Percentiles rank a stretch among this genome's conserved stretches.
phyloP scores from a whole-genome alignment of 345 rosid species.

The Gossypium australe region DNA sequence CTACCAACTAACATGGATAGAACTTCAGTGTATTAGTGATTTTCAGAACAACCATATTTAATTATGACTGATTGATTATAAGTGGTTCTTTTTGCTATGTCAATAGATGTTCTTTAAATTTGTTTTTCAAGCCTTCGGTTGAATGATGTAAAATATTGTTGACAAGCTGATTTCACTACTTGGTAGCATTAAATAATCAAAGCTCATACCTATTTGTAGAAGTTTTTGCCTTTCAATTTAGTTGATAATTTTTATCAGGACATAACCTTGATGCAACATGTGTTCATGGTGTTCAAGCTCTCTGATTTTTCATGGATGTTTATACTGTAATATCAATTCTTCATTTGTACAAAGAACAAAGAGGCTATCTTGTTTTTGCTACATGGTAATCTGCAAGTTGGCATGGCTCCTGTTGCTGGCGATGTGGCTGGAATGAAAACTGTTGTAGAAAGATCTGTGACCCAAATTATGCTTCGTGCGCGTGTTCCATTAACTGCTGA shows the following conservation, averaged over 20 bases:
- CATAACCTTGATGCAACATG: not conserved
- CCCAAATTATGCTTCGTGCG: not conserved
- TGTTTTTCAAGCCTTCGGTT: not conserved
- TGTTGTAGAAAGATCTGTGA: not conserved
- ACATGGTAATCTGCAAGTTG: not conserved
- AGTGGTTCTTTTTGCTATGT: not conserved
- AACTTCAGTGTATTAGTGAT: not conserved
- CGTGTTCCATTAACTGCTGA: not conserved
- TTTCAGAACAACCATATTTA: not conserved
- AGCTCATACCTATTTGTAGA: not conserved
- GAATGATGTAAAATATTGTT: not conserved
- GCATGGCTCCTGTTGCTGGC: not conserved
- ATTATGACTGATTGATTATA: not conserved
- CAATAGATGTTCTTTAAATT: not conserved
- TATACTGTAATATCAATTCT: not conserved
- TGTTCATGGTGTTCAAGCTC: not conserved
- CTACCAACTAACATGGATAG: not conserved
- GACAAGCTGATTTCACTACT: too few relatives aligned
- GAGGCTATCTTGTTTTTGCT: not conserved
- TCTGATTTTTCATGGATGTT: not conserved
- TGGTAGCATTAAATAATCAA: not conserved
- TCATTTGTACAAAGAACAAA: not conserved
- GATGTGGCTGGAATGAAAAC: not conserved
- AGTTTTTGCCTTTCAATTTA: not conserved
- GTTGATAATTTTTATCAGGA: not conserved